Evolutionary conservation across 208 protist species (phyloP).

Genomic region (Porcisia hertigi): DNA sequence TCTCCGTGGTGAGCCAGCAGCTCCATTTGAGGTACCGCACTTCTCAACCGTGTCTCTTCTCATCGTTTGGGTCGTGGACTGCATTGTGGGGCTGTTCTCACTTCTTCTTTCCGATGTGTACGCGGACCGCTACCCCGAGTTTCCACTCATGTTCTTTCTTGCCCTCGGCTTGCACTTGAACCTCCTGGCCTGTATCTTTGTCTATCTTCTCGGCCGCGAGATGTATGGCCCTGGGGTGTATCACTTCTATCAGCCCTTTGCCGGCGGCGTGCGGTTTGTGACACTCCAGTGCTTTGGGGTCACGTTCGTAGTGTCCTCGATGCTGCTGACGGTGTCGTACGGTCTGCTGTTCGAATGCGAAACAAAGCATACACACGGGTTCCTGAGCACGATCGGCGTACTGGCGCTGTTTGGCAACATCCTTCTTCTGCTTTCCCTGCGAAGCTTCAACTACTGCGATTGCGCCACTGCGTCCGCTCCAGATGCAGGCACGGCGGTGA

Average conservation of each 20-base stretch:
- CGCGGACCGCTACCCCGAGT: constrained; percentile 37
- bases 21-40: constrained; percentile 28
- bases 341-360: constrained; percentile 31
- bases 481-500: background rate
- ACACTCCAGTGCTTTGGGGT: constrained; percentile 72
- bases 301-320: constrained; percentile 27
- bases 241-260: constrained; percentile 82
- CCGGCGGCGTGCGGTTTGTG: constrained; percentile 72
- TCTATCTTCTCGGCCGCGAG: constrained; percentile 54
- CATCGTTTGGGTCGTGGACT: constrained; percentile 55
- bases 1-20: background rate
- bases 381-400: constrained; percentile 37
- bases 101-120: constrained; percentile 67
- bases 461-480: background rate
- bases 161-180: constrained; percentile 45
- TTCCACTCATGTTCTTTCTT: constrained; percentile 58
- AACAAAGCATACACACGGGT: constrained; percentile 35
- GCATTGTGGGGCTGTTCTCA: constrained; percentile 47
- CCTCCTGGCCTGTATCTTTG: constrained; percentile 43
- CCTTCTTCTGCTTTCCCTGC: constrained; percentile 55
- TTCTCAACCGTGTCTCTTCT: constrained; percentile 69
- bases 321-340: constrained; percentile 35
- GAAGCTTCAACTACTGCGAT: constrained; percentile 44
- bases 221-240: constrained; percentile 49
- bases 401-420: constrained; percentile 57